Evolutionary conservation across 2,329 filamentous ascomycete species (phyloP).

Genomic region (Didymosphaeria variabile): DNA sequence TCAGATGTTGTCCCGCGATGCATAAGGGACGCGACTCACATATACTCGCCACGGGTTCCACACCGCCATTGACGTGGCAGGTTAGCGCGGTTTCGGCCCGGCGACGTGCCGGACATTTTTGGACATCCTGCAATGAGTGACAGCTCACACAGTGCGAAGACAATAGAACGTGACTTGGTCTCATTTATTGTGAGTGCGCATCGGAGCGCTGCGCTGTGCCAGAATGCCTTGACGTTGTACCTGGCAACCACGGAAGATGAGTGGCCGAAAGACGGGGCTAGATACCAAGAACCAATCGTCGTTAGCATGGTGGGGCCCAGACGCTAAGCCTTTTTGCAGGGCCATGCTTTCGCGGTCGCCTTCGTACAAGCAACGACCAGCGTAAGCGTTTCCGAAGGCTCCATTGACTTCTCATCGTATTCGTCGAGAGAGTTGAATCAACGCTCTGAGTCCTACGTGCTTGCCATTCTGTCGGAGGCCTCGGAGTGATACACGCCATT

Average conservation of each 20-base stretch:
- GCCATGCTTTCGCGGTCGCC: too few relatives aligned
- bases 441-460: too few relatives aligned
- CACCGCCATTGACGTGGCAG: slow-evolving; percentile 3
- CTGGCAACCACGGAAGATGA: not conserved
- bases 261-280: not conserved
- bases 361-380: too few relatives aligned
- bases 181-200: not conserved
- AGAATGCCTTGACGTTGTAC: not conserved
- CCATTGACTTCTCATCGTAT: too few relatives aligned
- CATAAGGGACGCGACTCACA: not conserved
- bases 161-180: not conserved
- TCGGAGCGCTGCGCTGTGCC: not conserved
- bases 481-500: too few relatives aligned
- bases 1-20: not conserved
- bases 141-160: not conserved
- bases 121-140: not conserved
- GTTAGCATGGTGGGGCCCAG: too few relatives aligned
- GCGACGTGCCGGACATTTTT: not conserved
- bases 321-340: too few relatives aligned
- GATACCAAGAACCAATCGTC: not conserved
- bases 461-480: too few relatives aligned
- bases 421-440: too few relatives aligned
- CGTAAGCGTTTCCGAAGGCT: too few relatives aligned
- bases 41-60: not conserved
- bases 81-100: not conserved